Evolutionary conservation across 2,329 filamentous ascomycete genomes (phyloP).

Genomic region (Xylaria sp.): DNA sequence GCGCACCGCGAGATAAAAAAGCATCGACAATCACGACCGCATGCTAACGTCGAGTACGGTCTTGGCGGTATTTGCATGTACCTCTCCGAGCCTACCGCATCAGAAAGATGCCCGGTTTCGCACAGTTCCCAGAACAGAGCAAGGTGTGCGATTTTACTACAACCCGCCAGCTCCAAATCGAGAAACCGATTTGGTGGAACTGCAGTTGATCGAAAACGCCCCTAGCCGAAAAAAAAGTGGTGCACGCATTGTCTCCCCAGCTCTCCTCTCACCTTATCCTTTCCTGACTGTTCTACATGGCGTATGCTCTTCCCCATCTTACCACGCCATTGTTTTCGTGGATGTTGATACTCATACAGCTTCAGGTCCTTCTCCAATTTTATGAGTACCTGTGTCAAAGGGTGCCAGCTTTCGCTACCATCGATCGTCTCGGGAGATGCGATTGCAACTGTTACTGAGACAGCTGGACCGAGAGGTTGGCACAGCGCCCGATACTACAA

Average conservation of each 20-base stretch:
- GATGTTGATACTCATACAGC: slow-evolving; percentile 41
- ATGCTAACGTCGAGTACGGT: slow-evolving; percentile 16
- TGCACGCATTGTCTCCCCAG: slow-evolving; percentile 16
- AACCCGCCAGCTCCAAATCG: slow-evolving; percentile 13
- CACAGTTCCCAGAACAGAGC: slow-evolving; percentile 2
- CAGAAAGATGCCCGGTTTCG: slow-evolving; percentile 17
- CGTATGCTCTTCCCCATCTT: slow-evolving; percentile 11
- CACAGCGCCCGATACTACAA: slow-evolving; percentile 17
- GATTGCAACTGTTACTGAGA: slow-evolving; percentile 1
- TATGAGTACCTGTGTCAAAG: slow-evolving; percentile 1
- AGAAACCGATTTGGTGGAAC: slow-evolving; percentile 18
- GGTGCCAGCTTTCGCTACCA: slow-evolving; percentile 1
- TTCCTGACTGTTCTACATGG: slow-evolving; percentile 34
- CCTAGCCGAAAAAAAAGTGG: slow-evolving; percentile 11
- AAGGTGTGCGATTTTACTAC: slow-evolving; percentile 5
- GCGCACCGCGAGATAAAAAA: slow-evolving; percentile 24
- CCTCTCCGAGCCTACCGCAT: slow-evolving; percentile 17
- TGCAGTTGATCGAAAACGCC: slow-evolving; percentile 25
- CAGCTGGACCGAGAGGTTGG: slow-evolving; percentile 8
- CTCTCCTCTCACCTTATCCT: slow-evolving; percentile 5
- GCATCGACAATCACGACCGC: background rate
- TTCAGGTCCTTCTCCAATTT: slow-evolving; percentile 8
- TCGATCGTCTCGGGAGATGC: background rate
- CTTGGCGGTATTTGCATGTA: slow-evolving; percentile 2
- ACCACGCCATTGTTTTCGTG: slow-evolving; percentile 21